Evolutionary conservation across 305 asterid species (phyloP).

Genomic region (Fraxinus xanthoxyloides): DNA sequence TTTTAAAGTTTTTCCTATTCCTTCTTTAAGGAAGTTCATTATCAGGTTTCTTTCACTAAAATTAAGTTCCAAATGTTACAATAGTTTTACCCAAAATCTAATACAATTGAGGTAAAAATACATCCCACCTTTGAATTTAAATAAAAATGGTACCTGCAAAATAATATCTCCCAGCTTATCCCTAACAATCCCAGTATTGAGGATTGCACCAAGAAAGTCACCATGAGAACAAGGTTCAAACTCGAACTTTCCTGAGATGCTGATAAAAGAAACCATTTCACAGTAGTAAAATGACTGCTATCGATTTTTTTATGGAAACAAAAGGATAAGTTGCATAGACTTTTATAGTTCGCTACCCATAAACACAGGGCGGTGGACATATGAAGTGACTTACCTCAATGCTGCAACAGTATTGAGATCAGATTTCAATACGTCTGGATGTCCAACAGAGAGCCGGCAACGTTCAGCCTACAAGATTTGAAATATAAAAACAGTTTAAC

Average conservation of each 20-base stretch:
- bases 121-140: slow-evolving; percentile 1
- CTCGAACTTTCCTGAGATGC: slow-evolving; percentile 83
- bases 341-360: background rate
- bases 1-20: background rate
- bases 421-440: slow-evolving; percentile 60
- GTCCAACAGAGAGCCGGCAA: slow-evolving; percentile 86
- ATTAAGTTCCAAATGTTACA: background rate
- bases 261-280: slow-evolving; percentile 33
- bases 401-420: slow-evolving; percentile 86
- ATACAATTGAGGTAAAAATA: slow-evolving; percentile 2
- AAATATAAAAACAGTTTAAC: background rate
- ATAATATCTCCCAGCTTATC: slow-evolving; percentile 84
- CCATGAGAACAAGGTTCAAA: slow-evolving; percentile 83
- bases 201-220: slow-evolving; percentile 92
- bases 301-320: background rate
- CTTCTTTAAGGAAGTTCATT: background rate
- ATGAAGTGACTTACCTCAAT: slow-evolving; percentile 49
- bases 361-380: background rate
- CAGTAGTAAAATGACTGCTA: slow-evolving; percentile 13
- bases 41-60: background rate
- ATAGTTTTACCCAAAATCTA: background rate
- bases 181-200: slow-evolving; percentile 85
- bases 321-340: background rate
- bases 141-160: slow-evolving; percentile 55
- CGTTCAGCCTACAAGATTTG: slow-evolving; percentile 73